A percentile compares a stretch with the other conserved stretches of the same genome.
These are phyloP conservation scores for Gossypium herbaceum DNA, from an alignment of 345 rosid species.

Conservation along the genomic window DNA sequence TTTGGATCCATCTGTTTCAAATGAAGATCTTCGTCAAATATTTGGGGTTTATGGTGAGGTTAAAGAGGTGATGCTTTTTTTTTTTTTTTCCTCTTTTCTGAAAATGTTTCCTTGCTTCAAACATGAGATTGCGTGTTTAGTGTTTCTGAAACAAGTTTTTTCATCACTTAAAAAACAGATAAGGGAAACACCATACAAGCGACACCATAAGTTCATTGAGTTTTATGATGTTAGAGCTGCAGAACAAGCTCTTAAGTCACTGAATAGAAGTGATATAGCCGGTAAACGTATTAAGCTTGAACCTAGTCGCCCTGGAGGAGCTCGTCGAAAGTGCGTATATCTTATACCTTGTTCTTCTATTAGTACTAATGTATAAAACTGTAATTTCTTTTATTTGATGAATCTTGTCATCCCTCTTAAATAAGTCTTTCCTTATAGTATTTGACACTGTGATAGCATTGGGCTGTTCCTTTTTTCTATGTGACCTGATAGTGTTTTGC, in stretches of 20 bases:
- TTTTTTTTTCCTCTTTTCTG: background rate
- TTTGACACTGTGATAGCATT: background rate
- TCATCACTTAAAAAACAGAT: slow-evolving; percentile 43
- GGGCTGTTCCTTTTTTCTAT: background rate
- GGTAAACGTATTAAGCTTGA: slow-evolving; percentile 85
- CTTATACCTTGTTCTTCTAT: slow-evolving; percentile 9
- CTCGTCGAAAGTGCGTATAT: slow-evolving; percentile 53
- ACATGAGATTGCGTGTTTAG: slow-evolving; percentile 14
- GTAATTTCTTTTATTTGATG: background rate
- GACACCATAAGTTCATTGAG: slow-evolving; percentile 81
- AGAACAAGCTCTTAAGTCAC: slow-evolving; percentile 67
- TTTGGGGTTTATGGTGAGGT: slow-evolving; percentile 73
- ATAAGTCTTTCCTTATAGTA: background rate
- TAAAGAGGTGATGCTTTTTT: slow-evolving; percentile 53
- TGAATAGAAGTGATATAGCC: slow-evolving; percentile 71
- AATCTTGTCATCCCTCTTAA: background rate
- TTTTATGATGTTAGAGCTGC: slow-evolving; percentile 81
- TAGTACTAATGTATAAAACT: background rate
- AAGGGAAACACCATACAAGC: slow-evolving; percentile 81
- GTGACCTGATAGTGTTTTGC: background rate
- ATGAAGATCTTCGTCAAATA: slow-evolving; percentile 62
- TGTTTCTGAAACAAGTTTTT: slow-evolving; percentile 24
- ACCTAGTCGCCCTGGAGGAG: slow-evolving; percentile 88
- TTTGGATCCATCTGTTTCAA: slow-evolving; percentile 74
- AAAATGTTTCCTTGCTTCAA: background rate